Conservation (phyloP, 2,329 filamentous ascomycete genomes). For the Seiridium cupressi region DNA sequence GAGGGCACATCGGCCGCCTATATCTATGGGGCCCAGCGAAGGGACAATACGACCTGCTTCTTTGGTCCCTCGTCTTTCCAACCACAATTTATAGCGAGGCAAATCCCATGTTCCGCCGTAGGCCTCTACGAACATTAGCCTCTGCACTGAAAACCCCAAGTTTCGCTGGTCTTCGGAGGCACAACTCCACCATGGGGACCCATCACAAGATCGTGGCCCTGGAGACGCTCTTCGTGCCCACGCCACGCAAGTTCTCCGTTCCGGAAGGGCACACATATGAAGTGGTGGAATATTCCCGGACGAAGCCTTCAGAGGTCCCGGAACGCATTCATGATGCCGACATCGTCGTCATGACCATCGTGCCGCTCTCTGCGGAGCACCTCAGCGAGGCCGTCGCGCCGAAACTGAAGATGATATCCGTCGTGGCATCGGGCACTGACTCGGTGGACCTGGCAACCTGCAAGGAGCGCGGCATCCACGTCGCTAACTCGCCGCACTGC, state of each 20-base stretch:
- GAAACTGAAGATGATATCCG: slow-evolving; percentile 27
- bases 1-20: too few species aligned
- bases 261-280: slow-evolving; percentile 30
- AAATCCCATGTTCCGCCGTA: too few species aligned
- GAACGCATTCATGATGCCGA: slow-evolving; percentile 32
- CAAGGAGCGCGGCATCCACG: slow-evolving; percentile 26
- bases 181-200: background rate
- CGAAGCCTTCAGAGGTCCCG: slow-evolving; percentile 21
- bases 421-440: slow-evolving; percentile 36
- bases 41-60: too few species aligned
- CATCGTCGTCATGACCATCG: slow-evolving; percentile 31
- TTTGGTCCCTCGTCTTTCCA: too few species aligned
- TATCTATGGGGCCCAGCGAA: too few species aligned
- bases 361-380: slow-evolving; percentile 25
- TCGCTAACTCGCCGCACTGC: slow-evolving; percentile 35
- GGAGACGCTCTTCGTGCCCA: slow-evolving; percentile 28
- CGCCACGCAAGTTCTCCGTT: slow-evolving; percentile 19
- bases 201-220: slow-evolving; percentile 33
- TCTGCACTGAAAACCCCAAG: too few species aligned
- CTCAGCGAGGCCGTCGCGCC: slow-evolving; percentile 24
- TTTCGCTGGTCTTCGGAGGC: too few species aligned
- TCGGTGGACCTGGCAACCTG: slow-evolving; percentile 33
- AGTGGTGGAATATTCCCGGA: slow-evolving; percentile 24
- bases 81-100: too few species aligned
- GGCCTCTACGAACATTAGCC: too few species aligned